These are phyloP conservation scores for Phytopythium litorale DNA, from an alignment of 352 stramenopile genomes.

Conservation along the genomic window DNA sequence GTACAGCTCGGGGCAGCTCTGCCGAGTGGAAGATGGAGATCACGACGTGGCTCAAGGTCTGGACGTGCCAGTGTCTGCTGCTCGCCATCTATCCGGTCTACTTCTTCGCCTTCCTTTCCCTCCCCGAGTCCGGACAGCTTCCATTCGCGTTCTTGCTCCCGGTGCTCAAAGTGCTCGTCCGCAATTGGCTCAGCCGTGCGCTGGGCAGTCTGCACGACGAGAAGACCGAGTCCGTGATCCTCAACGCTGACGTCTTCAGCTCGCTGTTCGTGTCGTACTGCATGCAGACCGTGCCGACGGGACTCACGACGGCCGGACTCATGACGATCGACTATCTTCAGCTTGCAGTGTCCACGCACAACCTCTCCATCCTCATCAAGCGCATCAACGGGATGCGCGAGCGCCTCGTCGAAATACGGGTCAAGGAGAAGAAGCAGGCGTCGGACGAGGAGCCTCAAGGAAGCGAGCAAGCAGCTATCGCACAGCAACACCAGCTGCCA, in stretches of 20 bases:
- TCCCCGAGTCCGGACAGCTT: conserved; percentile 11
- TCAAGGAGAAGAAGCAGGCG: background rate
- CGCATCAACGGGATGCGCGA: background rate
- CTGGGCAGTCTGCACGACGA: conserved; percentile 21
- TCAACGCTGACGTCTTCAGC: conserved; percentile 24
- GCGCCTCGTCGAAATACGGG: background rate
- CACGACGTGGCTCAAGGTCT: conserved; percentile 12
- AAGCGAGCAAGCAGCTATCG: background rate
- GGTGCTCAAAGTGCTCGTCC: conserved; percentile 19
- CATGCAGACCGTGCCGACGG: conserved; percentile 20
- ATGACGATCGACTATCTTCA: conserved; percentile 24
- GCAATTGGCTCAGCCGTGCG: conserved; percentile 15
- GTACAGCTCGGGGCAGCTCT: background rate
- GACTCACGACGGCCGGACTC: conserved; percentile 14
- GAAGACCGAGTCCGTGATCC: conserved; percentile 16
- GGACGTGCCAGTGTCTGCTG: conserved; percentile 15
- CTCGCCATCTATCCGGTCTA: conserved; percentile 20
- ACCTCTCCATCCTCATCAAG: conserved; percentile 6
- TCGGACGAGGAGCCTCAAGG: background rate
- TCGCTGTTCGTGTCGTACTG: conserved; percentile 22
- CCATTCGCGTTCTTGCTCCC: conserved; percentile 13
- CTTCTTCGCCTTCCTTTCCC: conserved; percentile 20
- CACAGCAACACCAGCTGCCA: background rate
- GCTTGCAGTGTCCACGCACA: conserved; percentile 15
- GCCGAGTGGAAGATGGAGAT: background rate